These are phyloP conservation scores for Vitis hybrid DNA, from an alignment of 177 flowering plant genomes.

Conservation along the genomic window DNA sequence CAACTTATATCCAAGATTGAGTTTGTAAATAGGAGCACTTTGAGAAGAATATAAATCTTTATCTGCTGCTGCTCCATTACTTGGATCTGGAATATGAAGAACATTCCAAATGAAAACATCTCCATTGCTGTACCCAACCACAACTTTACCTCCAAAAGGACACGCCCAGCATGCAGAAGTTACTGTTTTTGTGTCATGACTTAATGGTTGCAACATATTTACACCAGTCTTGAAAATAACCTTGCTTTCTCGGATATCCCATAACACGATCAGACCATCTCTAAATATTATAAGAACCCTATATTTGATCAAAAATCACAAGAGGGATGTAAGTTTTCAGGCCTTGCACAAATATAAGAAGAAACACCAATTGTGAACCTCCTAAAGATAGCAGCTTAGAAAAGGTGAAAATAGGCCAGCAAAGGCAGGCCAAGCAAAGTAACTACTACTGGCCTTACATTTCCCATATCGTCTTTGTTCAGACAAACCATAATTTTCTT, in stretches of 20 bases:
- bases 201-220: conserved; percentile 29
- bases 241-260: conserved; percentile 77
- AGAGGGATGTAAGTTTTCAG: neutral
- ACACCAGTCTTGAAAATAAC: conserved; percentile 52
- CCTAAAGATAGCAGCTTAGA: neutral
- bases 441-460: no score
- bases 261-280: conserved; percentile 72
- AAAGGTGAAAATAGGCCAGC: neutral
- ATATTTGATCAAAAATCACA: conserved; percentile 21
- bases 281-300: conserved; percentile 74
- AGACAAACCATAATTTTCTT: neutral
- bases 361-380: neutral
- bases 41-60: conserved; percentile 30
- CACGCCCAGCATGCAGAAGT: conserved; percentile 93
- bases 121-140: conserved; percentile 75
- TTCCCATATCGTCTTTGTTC: neutral
- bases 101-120: conserved; percentile 72
- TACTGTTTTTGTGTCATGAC: conserved; percentile 63
- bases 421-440: neutral
- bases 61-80: conserved; percentile 24
- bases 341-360: neutral
- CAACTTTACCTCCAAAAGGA: conserved; percentile 81
- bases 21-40: conserved; percentile 56
- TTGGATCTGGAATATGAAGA: conserved; percentile 35
- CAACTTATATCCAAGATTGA: conserved; percentile 77